These are phyloP conservation scores for Candida neerlandica DNA, from an alignment of 1,139 yeast species.

Conservation along the genomic window DNA sequence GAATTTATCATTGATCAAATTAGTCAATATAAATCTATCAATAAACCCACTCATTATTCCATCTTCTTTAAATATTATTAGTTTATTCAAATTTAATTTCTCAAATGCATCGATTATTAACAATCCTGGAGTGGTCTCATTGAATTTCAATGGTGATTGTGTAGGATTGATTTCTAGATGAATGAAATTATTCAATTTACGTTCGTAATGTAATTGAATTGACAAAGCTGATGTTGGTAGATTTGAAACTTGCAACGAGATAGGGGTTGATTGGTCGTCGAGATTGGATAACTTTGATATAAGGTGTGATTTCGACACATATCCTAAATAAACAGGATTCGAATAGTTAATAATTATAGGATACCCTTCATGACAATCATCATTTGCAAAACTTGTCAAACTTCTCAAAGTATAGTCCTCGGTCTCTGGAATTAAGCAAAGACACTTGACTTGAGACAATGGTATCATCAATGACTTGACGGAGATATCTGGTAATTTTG, in stretches of 20 bases:
- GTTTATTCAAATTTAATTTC: slow-evolving; percentile 41
- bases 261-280: slow-evolving; percentile 10
- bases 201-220: slow-evolving; percentile 30
- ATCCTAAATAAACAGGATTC: slow-evolving; percentile 38
- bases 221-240: slow-evolving; percentile 24
- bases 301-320: slow-evolving; percentile 27
- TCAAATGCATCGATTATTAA: slow-evolving; percentile 44
- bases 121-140: slow-evolving; percentile 38
- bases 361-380: slow-evolving; percentile 47
- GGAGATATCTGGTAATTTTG: slow-evolving; percentile 37
- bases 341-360: slow-evolving; percentile 34
- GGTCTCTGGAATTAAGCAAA: slow-evolving; percentile 31
- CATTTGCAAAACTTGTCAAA: slow-evolving; percentile 25
- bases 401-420: slow-evolving; percentile 23
- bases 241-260: slow-evolving; percentile 29
- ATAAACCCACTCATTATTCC: slow-evolving; percentile 41
- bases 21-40: slow-evolving; percentile 41
- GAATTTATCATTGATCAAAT: slow-evolving; percentile 34
- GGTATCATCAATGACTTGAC: slow-evolving; percentile 39
- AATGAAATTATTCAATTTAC: slow-evolving; percentile 15
- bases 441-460: slow-evolving; percentile 26
- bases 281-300: slow-evolving; percentile 16
- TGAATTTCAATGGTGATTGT: slow-evolving; percentile 26
- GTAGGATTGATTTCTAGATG: slow-evolving; percentile 24
- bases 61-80: slow-evolving; percentile 27